Evolutionary conservation across 805 yeast species (phyloP).

Genomic region (Cyberlindnera maritima): DNA sequence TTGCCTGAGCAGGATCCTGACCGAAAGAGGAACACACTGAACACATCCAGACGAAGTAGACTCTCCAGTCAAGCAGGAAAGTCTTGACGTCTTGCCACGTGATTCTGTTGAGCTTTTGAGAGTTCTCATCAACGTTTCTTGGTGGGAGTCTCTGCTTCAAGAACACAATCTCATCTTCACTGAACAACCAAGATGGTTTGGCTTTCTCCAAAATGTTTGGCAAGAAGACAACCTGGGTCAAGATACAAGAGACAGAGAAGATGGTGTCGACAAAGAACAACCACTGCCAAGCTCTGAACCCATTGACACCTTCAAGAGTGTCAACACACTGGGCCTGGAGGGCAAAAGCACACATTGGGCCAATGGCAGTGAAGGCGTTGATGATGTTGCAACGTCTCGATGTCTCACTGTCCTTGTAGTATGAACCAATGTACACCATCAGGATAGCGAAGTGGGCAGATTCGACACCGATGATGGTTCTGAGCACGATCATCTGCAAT

Average conservation of each 20-base stretch:
- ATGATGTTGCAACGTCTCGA: slow-evolving; percentile 59
- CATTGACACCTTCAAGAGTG: slow-evolving; percentile 41
- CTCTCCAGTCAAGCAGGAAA: slow-evolving; percentile 13
- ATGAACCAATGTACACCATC: slow-evolving; percentile 57
- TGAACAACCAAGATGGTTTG: slow-evolving; percentile 31
- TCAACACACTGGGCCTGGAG: slow-evolving; percentile 52
- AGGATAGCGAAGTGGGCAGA: slow-evolving; percentile 62
- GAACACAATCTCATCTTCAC: slow-evolving; percentile 11
- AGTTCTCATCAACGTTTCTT: slow-evolving; percentile 7
- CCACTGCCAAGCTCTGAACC: slow-evolving; percentile 65
- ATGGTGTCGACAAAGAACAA: slow-evolving; percentile 63
- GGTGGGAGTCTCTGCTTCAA: slow-evolving; percentile 13
- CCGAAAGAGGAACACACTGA: slow-evolving; percentile 8
- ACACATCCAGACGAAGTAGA: slow-evolving; percentile 10
- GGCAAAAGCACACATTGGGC: slow-evolving; percentile 55
- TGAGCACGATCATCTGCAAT: slow-evolving; percentile 52
- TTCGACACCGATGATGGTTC: slow-evolving; percentile 70
- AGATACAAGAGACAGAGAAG: slow-evolving; percentile 37
- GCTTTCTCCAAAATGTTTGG: slow-evolving; percentile 27
- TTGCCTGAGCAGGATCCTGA: slow-evolving; percentile 11
- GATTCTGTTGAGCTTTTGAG: slow-evolving; percentile 1
- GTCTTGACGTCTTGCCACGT: slow-evolving; percentile 5
- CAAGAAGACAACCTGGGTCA: slow-evolving; percentile 19
- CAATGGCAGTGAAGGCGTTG: slow-evolving; percentile 62
- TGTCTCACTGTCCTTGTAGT: slow-evolving; percentile 55